These are phyloP conservation scores for Pseudogymnoascus sp. DNA, from an alignment of 2,329 filamentous ascomycete species.

Conservation along the genomic window DNA sequence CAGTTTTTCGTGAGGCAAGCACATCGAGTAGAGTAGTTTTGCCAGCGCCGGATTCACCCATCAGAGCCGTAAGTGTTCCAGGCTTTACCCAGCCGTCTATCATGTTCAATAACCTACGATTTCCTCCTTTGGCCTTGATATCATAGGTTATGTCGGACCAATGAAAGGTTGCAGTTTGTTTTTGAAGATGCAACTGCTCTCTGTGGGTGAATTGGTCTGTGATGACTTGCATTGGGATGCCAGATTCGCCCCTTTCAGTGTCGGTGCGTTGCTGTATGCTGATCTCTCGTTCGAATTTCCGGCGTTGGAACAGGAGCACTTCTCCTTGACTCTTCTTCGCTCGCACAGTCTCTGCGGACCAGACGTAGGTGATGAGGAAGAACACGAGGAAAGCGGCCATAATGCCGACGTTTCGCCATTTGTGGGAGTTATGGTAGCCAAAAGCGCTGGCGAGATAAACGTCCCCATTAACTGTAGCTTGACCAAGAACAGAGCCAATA, in stretches of 20 bases:
- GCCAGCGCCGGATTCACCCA: constrained; percentile 61
- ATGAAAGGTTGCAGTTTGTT: constrained; percentile 64
- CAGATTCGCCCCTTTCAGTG: constrained; percentile 16
- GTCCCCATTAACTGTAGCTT: constrained; percentile 48
- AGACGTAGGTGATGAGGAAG: constrained; percentile 50
- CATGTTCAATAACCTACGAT: constrained; percentile 68
- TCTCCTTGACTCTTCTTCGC: constrained; percentile 71
- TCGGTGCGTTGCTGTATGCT: constrained; percentile 11
- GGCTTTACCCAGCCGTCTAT: constrained; percentile 77
- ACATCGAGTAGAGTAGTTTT: constrained; percentile 85
- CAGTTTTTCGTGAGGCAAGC: constrained; percentile 76
- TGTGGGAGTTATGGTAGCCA: constrained; percentile 44
- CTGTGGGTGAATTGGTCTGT: constrained; percentile 48
- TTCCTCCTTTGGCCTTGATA: constrained; percentile 53
- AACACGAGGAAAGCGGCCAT: constrained; percentile 58
- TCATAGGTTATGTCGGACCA: constrained; percentile 68
- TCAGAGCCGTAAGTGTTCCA: constrained; percentile 60
- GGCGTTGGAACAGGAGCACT: constrained; percentile 64
- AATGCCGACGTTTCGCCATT: constrained; percentile 58
- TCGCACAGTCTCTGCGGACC: constrained; percentile 56
- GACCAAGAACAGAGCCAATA: constrained; percentile 53
- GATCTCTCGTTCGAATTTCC: constrained; percentile 20
- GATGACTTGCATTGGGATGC: constrained; percentile 22
- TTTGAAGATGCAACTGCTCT: constrained; percentile 66
- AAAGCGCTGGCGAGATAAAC: constrained; percentile 51